A percentile compares a stretch with the other conserved stretches of the same genome.
phyloP scores from a whole-genome alignment of 495 filamentous ascomycete species.

The Lasiosphaeria ovina region DNA sequence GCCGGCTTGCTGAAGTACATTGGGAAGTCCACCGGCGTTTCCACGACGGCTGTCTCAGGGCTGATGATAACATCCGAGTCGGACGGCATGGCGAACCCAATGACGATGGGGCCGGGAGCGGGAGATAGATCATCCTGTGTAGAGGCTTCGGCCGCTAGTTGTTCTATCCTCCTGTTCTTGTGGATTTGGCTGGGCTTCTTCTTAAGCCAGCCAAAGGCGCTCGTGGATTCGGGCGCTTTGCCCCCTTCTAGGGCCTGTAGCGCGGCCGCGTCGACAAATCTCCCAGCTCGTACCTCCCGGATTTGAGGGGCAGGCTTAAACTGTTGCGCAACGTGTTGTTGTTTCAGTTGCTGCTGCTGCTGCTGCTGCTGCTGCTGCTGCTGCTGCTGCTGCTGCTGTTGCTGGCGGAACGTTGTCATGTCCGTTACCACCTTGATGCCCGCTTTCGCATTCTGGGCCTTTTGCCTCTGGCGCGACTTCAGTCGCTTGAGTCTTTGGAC shows the following conservation, averaged over 20 bases:
- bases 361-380: slow-evolving; percentile 24
- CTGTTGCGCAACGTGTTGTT: slow-evolving; percentile 24
- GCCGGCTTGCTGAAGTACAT: slow-evolving; percentile 32
- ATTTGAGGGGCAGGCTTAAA: slow-evolving; percentile 14
- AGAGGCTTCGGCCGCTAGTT: slow-evolving; percentile 19
- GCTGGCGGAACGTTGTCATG: slow-evolving; percentile 42
- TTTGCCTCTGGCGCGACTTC: slow-evolving; percentile 50
- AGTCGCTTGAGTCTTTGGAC: slow-evolving; percentile 38
- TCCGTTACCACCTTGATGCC: slow-evolving; percentile 68
- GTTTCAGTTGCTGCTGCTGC: slow-evolving; percentile 19
- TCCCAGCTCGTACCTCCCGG: slow-evolving; percentile 31
- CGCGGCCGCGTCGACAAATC: slow-evolving; percentile 50
- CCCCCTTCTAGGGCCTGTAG: slow-evolving; percentile 49
- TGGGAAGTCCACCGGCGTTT: slow-evolving; percentile 37
- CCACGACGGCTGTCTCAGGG: slow-evolving; percentile 48
- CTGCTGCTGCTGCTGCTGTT: slow-evolving; percentile 27
- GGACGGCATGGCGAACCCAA: slow-evolving; percentile 70
- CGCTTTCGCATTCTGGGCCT: slow-evolving; percentile 54
- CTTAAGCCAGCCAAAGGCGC: slow-evolving; percentile 45
- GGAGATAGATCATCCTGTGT: slow-evolving; percentile 64
- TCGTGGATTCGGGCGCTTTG: slow-evolving; percentile 37
- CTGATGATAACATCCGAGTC: slow-evolving; percentile 54
- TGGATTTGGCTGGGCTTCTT: slow-evolving; percentile 28
- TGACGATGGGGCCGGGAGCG: slow-evolving; percentile 70
- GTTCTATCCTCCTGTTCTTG: slow-evolving; percentile 29